These are phyloP conservation scores for Aspergillus phoenicis DNA, from an alignment of 2,329 filamentous ascomycete species.

Conservation along the genomic window DNA sequence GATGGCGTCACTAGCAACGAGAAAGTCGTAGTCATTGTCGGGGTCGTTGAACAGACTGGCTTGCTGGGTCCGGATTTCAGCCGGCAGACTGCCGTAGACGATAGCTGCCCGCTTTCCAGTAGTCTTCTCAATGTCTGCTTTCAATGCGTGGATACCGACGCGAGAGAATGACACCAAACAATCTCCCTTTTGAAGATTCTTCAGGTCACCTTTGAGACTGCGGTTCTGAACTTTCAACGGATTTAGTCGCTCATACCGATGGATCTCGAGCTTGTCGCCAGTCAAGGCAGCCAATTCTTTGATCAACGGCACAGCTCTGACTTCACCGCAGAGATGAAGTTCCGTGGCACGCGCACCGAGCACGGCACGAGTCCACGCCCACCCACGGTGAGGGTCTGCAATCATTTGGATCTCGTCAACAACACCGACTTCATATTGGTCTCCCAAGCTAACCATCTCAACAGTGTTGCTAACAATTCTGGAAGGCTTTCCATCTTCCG, in stretches of 20 bases:
- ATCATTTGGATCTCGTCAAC: constrained; percentile 99
- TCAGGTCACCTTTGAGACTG: constrained; percentile 66
- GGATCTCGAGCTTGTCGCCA: constrained; percentile 80
- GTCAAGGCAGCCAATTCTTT: constrained; percentile 73
- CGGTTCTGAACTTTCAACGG: constrained; percentile 67
- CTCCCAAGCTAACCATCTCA: constrained; percentile 73
- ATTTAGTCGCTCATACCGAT: constrained; percentile 81
- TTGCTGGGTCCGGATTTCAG: constrained; percentile 89
- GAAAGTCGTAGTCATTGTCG: constrained; percentile 89
- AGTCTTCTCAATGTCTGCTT: constrained; percentile 71
- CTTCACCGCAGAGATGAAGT: constrained; percentile 90
- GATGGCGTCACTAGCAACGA: constrained; percentile 93
- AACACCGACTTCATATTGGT: constrained; percentile 79
- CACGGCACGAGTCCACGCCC: constrained; percentile 91
- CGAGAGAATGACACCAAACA: constrained; percentile 87
- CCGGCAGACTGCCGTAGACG: constrained; percentile 88
- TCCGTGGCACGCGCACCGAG: constrained; percentile 85
- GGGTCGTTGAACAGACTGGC: constrained; percentile 93
- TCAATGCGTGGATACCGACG: constrained; percentile 76
- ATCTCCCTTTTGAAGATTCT: constrained; percentile 79
- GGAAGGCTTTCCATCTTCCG: constrained; percentile 56
- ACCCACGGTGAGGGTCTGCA: constrained; percentile 74
- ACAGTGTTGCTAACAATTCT: constrained; percentile 83
- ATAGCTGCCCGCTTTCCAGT: constrained; percentile 85
- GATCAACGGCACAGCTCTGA: constrained; percentile 77